phyloP scores from a whole-genome alignment of 1,284 basidiomycete genomes.

The Schizophyllum amplum region DNA sequence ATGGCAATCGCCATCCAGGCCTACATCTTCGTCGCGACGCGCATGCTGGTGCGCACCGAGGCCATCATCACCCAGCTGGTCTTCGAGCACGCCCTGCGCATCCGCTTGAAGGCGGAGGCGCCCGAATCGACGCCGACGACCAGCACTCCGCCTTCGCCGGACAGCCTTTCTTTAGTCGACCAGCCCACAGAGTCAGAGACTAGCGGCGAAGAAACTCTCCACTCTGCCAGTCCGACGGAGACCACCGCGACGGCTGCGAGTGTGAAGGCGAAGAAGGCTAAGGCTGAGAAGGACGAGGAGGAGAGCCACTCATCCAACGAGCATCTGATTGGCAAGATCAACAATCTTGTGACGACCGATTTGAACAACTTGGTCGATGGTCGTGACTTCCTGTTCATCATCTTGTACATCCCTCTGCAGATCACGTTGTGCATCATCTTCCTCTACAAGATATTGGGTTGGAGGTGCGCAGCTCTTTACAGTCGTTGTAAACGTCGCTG shows the following conservation, averaged over 20 bases:
- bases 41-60: constrained; percentile 36
- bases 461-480: constrained; percentile 9
- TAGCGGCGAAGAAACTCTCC: constrained; percentile 8
- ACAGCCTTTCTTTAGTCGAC: constrained; percentile 5
- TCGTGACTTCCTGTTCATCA: constrained; percentile 17
- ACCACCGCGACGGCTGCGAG: not conserved
- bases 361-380: constrained; percentile 17
- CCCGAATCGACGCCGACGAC: constrained; percentile 5
- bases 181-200: constrained; percentile 5
- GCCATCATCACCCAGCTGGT: constrained; percentile 48
- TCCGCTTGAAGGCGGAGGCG: constrained; percentile 40
- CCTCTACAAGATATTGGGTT: constrained; percentile 26
- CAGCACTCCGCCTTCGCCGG: constrained; percentile 9
- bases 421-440: constrained; percentile 25
- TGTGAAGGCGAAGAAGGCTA: not conserved
- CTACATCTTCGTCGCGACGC: constrained; percentile 21
- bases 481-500: not conserved
- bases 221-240: constrained; percentile 2
- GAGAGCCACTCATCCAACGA: constrained; percentile 3
- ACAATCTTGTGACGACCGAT: constrained; percentile 28
- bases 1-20: constrained; percentile 15
- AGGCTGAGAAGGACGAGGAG: constrained; percentile 1
- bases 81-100: constrained; percentile 48
- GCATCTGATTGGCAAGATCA: constrained; percentile 38
- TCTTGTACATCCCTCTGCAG: constrained; percentile 22